These are phyloP conservation scores for Malbranchea cinnamomea DNA, from an alignment of 2,329 filamentous ascomycete species.

Conservation along the genomic window DNA sequence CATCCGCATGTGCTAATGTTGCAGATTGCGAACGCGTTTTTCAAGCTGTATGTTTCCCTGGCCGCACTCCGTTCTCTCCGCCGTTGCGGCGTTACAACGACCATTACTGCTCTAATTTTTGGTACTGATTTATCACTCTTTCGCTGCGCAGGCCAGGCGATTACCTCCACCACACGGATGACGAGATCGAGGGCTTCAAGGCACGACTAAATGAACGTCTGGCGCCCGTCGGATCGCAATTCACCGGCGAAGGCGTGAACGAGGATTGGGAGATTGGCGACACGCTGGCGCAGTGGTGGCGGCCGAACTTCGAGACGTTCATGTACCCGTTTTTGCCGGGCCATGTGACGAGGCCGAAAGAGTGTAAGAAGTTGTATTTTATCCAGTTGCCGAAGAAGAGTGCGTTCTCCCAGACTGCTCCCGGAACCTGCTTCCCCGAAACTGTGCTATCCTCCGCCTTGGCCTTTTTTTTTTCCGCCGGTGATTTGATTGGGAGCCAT, in stretches of 20 bases:
- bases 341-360: conserved; percentile 90
- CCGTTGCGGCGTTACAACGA: background rate
- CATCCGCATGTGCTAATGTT: conserved; percentile 98
- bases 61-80: background rate
- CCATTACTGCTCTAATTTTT: background rate
- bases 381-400: conserved; percentile 87
- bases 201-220: conserved; percentile 79
- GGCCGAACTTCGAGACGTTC: conserved; percentile 98
- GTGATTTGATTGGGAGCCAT: conserved; percentile 3
- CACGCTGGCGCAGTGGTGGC: conserved; percentile 95
- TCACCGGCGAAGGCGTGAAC: conserved; percentile 71
- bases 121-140: background rate
- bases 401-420: too few species aligned
- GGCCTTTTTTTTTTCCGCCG: background rate
- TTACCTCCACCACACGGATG: conserved; percentile 73
- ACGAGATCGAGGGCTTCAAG: conserved; percentile 94
- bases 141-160: conserved; percentile 58
- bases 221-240: conserved; percentile 73
- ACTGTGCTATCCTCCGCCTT: too few species aligned
- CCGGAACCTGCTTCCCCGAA: conserved; percentile 1
- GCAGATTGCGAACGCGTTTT: conserved; percentile 98
- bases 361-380: conserved; percentile 98
- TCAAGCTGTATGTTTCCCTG: conserved; percentile 56
- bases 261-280: conserved; percentile 92
- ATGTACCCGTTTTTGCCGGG: conserved; percentile 98